phyloP scores from a whole-genome alignment of 2,329 filamentous ascomycete species.

The Pseudocercospora fijiensis region DNA sequence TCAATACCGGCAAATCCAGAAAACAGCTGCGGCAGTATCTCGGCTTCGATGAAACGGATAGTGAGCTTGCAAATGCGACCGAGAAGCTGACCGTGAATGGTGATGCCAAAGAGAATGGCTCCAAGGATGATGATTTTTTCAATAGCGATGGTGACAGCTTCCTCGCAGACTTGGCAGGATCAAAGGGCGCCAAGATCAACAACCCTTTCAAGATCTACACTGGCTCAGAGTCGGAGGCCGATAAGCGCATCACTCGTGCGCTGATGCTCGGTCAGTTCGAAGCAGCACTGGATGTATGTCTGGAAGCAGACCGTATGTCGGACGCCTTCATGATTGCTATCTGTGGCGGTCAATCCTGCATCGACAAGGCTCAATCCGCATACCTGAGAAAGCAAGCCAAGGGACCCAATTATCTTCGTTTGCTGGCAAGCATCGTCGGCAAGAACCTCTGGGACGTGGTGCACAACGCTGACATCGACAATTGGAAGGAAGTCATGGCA shows the following conservation, averaged over 20 bases:
- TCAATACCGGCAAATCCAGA: constrained; percentile 81
- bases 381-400: constrained; percentile 82
- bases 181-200: constrained; percentile 88
- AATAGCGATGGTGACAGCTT: constrained; percentile 81
- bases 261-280: constrained; percentile 89
- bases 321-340: constrained; percentile 98
- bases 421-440: constrained; percentile 85
- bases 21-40: constrained; percentile 84
- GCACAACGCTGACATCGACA: constrained; percentile 85
- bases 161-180: constrained; percentile 77
- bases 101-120: constrained; percentile 48
- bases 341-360: constrained; percentile 86
- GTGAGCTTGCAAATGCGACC: constrained; percentile 44
- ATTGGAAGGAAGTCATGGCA: constrained; percentile 98
- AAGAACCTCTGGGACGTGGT: constrained; percentile 99
- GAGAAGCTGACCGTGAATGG: constrained; percentile 49
- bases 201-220: constrained; percentile 89
- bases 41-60: constrained; percentile 67
- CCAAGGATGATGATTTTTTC: constrained; percentile 63
- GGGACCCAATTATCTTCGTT: constrained; percentile 85
- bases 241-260: constrained; percentile 82
- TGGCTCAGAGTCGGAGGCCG: constrained; percentile 77
- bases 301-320: constrained; percentile 85
- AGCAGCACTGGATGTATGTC: constrained; percentile 81
- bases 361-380: constrained; percentile 88